Base-by-base conservation (phyloP, 768 basidiomycete species). In the Leccinum olivaceopallidum region DNA sequence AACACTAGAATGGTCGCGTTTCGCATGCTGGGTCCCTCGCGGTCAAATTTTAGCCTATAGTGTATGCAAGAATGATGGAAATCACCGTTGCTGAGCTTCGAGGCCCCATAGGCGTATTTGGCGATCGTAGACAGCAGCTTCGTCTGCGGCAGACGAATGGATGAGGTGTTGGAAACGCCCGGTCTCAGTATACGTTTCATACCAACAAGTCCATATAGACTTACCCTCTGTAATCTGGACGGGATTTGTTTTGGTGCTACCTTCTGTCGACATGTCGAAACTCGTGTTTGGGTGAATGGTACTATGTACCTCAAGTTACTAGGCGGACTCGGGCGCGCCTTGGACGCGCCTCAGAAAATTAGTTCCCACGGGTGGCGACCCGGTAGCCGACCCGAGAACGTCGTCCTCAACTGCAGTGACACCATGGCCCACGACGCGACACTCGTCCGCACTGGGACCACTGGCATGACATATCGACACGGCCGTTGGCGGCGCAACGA, bases 101-200 rank as follows among this genome's bases (percentile, higher is more conserved):
- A 98, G 85, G 50, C 97, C 97, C 97, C 97, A 99, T 66, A 98
- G 77, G 32, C 96, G 86, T 79, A 98, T 97, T 75, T 98, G 95
- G 28, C 96, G 87, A 74, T 98, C 97, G 74, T 98, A 97, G 26
- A 97, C 82, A 14, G 90, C 92, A n/a, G 85, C 87, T 65, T 88
- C 83, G 68, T 85, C 83, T 85, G 60, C 48, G 16, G 48, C 34
- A 42, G 34, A 52, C 18, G 37, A 24, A 22, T 20, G 44, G 20
- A 20, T 12, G 20, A 20, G 44, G n/a, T 44, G 5, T 44, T 5
- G n/a, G 9, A 44, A 57, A 59, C 42, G 56, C 56, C 55, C 48
- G 37, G 30, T n/a, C 22, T 63, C 50, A 58, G 55, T 9, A 34
- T 30, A 51, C 30, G 51, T 6, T 24, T n/a, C 42, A 44, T 44